Conservation (phyloP, 352 stramenopile genomes). For the Globisporangium iwayamae region DNA sequence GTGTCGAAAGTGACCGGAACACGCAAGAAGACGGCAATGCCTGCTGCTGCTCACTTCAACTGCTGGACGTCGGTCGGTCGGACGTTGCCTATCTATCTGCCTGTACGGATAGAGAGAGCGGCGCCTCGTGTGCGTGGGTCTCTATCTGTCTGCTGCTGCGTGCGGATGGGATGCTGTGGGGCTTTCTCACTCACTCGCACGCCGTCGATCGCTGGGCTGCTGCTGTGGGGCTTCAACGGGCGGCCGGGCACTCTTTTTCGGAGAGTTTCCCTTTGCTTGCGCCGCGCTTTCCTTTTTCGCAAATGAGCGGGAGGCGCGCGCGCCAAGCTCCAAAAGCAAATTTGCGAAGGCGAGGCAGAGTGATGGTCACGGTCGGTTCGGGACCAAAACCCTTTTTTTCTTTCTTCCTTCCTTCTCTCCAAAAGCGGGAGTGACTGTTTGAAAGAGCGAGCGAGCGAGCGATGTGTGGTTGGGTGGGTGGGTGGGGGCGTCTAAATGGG, state of each 20-base stretch:
- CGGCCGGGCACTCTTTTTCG: not conserved
- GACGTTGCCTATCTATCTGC: not conserved
- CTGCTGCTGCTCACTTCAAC: constrained; percentile 10
- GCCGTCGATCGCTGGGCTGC: constrained; percentile 6
- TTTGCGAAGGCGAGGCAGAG: constrained; percentile 15
- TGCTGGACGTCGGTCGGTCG: constrained; percentile 2
- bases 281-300: constrained; percentile 45
- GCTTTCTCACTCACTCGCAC: not conserved
- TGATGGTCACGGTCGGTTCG: constrained; percentile 13
- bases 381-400: constrained; percentile 1
- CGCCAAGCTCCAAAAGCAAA: constrained; percentile 18
- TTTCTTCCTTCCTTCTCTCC: not conserved
- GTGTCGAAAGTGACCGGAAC: not conserved
- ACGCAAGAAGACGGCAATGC: not conserved
- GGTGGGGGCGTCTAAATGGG: constrained; percentile 9
- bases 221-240: constrained; percentile 3
- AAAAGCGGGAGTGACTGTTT: constrained; percentile 17
- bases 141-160: not conserved
- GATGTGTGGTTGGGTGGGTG: constrained; percentile 5
- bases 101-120: constrained; percentile 2
- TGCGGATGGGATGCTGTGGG: not conserved
- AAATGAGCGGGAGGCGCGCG: constrained; percentile 32
- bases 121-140: not conserved
- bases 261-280: constrained; percentile 12
- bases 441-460: not conserved